Percentiles rank a stretch among this genome's conserved stretches.
Conservation (phyloP, 2,329 filamentous ascomycete genomes). For the Pseudocercospora crystallina region DNA sequence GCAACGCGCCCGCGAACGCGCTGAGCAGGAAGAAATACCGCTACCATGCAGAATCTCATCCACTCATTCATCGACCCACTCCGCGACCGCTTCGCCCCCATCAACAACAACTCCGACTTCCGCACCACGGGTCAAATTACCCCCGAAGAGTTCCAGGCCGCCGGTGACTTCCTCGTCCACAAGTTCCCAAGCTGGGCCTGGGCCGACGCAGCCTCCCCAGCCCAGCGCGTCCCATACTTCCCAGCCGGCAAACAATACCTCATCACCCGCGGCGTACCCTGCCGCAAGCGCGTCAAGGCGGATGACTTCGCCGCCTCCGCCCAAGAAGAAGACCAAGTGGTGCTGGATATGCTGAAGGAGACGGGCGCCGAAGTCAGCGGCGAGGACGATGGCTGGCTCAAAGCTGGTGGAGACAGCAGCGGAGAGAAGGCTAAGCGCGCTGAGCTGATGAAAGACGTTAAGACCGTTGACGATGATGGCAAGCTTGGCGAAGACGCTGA, state of each 20-base stretch:
- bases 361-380: slow-evolving; percentile 49
- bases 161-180: slow-evolving; percentile 96
- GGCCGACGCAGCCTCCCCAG: slow-evolving; percentile 80
- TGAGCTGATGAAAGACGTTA: slow-evolving; percentile 76
- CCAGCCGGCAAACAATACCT: slow-evolving; percentile 92
- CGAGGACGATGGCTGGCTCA: slow-evolving; percentile 84
- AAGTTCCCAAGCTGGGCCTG: slow-evolving; percentile 99
- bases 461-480: slow-evolving; percentile 85
- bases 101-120: slow-evolving; percentile 89
- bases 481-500: slow-evolving; percentile 77
- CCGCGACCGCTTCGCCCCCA: slow-evolving; percentile 86
- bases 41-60: slow-evolving; percentile 80
- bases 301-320: slow-evolving; percentile 87
- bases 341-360: slow-evolving; percentile 69
- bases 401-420: slow-evolving; percentile 79
- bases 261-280: slow-evolving; percentile 91
- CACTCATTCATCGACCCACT: slow-evolving; percentile 83
- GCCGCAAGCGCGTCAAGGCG: slow-evolving; percentile 77
- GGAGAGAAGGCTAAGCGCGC: slow-evolving; percentile 37
- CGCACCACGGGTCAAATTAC: slow-evolving; percentile 93
- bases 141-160: slow-evolving; percentile 91
- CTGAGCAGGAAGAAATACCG: neutral
- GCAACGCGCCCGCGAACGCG: too few relatives aligned
- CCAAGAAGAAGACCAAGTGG: slow-evolving; percentile 80
- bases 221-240: slow-evolving; percentile 76